Conservation (phyloP, 2,329 filamentous ascomycete genomes). For the Mycogone perniciosa region DNA sequence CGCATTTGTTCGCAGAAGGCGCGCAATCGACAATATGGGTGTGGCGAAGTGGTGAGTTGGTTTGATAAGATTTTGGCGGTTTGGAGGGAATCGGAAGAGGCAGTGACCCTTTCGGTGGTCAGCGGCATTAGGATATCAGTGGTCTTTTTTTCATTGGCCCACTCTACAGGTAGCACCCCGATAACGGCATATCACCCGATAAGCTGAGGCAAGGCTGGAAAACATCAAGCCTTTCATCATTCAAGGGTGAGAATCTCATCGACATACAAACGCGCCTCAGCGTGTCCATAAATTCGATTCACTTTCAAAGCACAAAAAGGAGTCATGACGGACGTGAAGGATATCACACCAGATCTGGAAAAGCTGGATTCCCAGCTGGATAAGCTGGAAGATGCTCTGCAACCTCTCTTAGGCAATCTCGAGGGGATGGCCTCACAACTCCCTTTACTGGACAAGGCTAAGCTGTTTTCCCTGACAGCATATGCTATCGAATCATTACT, state of each 20-base stretch:
- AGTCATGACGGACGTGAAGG: constrained; percentile 37
- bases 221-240: neutral
- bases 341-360: constrained; percentile 62
- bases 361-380: constrained; percentile 74
- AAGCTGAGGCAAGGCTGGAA: neutral
- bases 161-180: neutral
- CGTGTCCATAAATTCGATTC: neutral
- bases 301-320: neutral
- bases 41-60: neutral
- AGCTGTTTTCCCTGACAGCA: constrained; percentile 79
- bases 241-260: neutral
- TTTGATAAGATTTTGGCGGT: neutral
- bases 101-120: neutral
- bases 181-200: neutral
- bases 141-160: neutral
- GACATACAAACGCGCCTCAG: neutral
- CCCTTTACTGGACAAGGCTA: constrained; percentile 89
- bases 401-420: constrained; percentile 65
- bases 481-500: constrained; percentile 88
- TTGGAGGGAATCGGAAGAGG: neutral
- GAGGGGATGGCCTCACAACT: constrained; percentile 67
- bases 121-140: neutral
- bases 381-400: constrained; percentile 65
- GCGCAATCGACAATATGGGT: neutral
- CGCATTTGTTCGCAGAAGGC: neutral